Evolutionary conservation across 2,329 filamentous ascomycete species (phyloP).

Genomic region (Drechslera avenae): DNA sequence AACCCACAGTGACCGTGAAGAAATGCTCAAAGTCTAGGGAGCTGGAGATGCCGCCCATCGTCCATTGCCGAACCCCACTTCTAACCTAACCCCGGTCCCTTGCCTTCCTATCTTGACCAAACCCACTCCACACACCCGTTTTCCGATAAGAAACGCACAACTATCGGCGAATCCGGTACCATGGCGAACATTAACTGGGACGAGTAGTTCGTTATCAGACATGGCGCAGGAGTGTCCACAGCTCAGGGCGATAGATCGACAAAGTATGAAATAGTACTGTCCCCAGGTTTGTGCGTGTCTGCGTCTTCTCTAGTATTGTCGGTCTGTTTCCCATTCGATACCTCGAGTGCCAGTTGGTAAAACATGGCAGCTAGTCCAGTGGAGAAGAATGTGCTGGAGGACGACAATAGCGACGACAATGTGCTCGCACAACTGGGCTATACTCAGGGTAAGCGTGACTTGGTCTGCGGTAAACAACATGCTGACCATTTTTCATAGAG

Average conservation of each 20-base stretch:
- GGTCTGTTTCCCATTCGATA: too few species aligned
- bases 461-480: not conserved
- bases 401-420: conserved; percentile 43
- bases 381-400: conserved; percentile 35
- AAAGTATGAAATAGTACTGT: not conserved
- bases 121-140: conserved; percentile 13
- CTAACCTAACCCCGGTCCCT: conserved; percentile 3
- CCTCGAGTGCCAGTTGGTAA: too few species aligned
- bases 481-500: conserved; percentile 46
- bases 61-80: conserved; percentile 15
- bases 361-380: conserved; percentile 16
- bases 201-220: conserved; percentile 14
- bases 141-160: conserved; percentile 26
- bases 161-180: conserved; percentile 8
- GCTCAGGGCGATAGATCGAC: conserved; percentile 8
- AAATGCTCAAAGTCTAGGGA: too few species aligned
- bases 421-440: conserved; percentile 51
- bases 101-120: conserved; percentile 30
- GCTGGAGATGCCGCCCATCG: not conserved
- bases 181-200: not conserved
- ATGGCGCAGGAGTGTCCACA: not conserved
- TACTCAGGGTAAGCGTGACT: conserved; percentile 38
- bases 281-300: too few species aligned
- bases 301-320: too few species aligned
- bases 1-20: too few species aligned